A percentile compares a stretch with the other conserved stretches of the same genome.
Evolutionary conservation across 345 rosid genomes (phyloP).

Genomic region (Camelina neglecta): DNA sequence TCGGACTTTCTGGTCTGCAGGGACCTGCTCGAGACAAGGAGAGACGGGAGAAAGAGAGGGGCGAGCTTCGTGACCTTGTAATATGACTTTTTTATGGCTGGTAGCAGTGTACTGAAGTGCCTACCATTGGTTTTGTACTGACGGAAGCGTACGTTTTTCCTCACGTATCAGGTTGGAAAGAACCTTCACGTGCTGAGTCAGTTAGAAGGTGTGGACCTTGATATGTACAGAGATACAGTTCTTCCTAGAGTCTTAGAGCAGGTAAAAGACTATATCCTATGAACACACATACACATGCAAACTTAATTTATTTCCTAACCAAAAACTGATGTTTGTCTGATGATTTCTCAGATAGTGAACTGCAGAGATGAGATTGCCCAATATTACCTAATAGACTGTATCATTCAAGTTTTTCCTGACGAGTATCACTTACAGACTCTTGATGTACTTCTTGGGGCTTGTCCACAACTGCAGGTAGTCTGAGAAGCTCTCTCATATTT

Average conservation of each 20-base stretch:
- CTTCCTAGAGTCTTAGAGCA: slow-evolving; percentile 98
- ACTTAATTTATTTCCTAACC: slow-evolving; percentile 25
- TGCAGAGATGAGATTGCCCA: slow-evolving; percentile 98
- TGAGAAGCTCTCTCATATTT: too few relatives aligned
- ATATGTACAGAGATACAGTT: slow-evolving; percentile 88
- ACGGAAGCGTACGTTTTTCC: slow-evolving; percentile 43
- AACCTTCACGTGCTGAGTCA: slow-evolving; percentile 98
- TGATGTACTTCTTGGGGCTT: too few relatives aligned
- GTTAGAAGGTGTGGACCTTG: slow-evolving; percentile 97
- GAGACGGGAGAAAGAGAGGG: slow-evolving; percentile 98
- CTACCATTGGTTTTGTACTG: slow-evolving; percentile 45
- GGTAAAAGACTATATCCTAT: slow-evolving; percentile 49
- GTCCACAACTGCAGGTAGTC: too few relatives aligned
- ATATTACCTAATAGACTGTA: slow-evolving; percentile 94
- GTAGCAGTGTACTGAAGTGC: slow-evolving; percentile 53
- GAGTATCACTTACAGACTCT: slow-evolving; percentile 52
- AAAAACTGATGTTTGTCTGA: slow-evolving; percentile 18
- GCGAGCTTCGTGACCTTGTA: slow-evolving; percentile 99
- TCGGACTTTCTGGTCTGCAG: slow-evolving; percentile 99
- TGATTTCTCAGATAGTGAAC: slow-evolving; percentile 78
- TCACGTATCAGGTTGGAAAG: slow-evolving; percentile 86
- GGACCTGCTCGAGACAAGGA: slow-evolving; percentile 99
- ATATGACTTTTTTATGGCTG: slow-evolving; percentile 55
- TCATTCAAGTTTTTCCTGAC: slow-evolving; percentile 99
- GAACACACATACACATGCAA: slow-evolving; percentile 18